Evolutionary conservation across 495 filamentous ascomycete species (phyloP), one percentile per base, ranked within the genome.

Genomic region (Podospora australis): DNA sequence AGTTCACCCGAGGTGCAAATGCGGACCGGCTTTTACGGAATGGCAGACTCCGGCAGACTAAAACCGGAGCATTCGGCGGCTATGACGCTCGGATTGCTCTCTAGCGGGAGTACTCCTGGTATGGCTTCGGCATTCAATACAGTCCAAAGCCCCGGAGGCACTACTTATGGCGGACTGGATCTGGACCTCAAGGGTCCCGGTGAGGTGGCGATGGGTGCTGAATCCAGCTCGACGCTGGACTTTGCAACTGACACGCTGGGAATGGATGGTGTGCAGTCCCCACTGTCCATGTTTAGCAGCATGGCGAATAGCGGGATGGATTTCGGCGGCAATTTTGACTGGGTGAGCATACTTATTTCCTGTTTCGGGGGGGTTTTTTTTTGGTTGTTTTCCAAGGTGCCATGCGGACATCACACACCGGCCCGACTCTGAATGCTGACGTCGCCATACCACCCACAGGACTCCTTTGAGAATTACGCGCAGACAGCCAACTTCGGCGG

Each of bases 41-140:
- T 54, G 20, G 58, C 62, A 7, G 59, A 43, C 21, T 34, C 65
- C 38, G 43, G 44, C 6, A 67, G 69, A 23, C 62, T 78, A 56
- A 67, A 70, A 44, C 75, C 73, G 13, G 77, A 78, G 57, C 81
- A 87, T 51, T 79, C 80, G 29, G 87, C 87, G 4, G 88, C 88
- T 2, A 85, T 91, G 82, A 90, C 84, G 1, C 63, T 94, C 24
- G 86, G 84, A 8, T 83, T 95, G 75, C 71, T 91, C 36, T 84
- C 81, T 8, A 78, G 80, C 10, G 86, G 82, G 2, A 70, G 86
- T 68, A 80, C 79, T 21, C 80, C 84, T 1, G 81, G 79, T 28
- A 41, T 62, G 60, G 57, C 49, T 43, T 22, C 70, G 68, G 13
- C 54, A 56, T 36, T 65, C 60, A 28, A 48, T 61, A 56, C 54